Base-by-base conservation (phyloP, 768 basidiomycete genomes). In the Russula emetica region DNA sequence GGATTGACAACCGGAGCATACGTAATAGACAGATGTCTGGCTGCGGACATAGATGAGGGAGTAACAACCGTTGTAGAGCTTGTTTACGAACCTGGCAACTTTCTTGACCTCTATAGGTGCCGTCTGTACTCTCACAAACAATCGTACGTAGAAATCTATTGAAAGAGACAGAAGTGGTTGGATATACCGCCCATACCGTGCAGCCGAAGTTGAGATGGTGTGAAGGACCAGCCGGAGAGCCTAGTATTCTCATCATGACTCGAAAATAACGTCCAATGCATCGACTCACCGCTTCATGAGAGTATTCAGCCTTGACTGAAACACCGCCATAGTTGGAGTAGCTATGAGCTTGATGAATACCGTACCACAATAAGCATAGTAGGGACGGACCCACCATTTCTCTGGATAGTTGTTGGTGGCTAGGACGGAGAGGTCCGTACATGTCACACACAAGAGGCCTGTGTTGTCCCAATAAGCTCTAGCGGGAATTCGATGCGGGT, bases 271-370 rank as follows among this genome's bases (percentile, higher is more conserved):
- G 50, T 42, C 22, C 49, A 56, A 24, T 38, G 20, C 10, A 22
- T 5, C 14, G 74, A 4, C 88, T 63, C 75, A 91, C 95, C 45
- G 84, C 86, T 82, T 99, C 96, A 71, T 99, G 96, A 65, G 87
- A 89, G 73, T 92, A 99, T 75, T 97, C 96, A n/a, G 90, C 86
- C 71, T 92, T 94, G 30, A 90, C 80, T 45, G 92, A 87, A 7
- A 90, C 79, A 5, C 96, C 96, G 11, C 96, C 96, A 73, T 99
- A 99, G 71, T 97, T 98, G 1, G 95, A 86, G 75, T 85, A 98
- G 75, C 94, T 96, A 69, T 20, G 50, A 20, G 20, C 40, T 49
- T 32, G 36, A 16, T 59, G 26, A 38, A 36, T 36, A 60, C 5
- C 7, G n/a, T 18, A 40, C 9, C 5, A 22, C 34, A 38, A 28